Base-by-base conservation (phyloP, 495 filamentous ascomycete genomes). In the Penicillium cosmopolitanum region DNA sequence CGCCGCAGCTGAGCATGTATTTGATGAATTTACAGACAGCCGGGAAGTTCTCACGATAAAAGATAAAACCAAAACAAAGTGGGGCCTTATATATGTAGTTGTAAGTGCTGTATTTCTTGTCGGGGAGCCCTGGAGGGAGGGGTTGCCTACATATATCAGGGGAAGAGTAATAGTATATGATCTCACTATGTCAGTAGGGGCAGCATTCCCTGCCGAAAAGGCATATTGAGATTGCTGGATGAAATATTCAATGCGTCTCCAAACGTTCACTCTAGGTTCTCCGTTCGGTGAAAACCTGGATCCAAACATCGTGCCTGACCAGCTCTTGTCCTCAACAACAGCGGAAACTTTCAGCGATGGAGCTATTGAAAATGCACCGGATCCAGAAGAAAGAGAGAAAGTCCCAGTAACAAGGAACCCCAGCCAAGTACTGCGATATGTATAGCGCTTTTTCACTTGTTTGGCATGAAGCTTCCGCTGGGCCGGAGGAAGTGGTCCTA, bases 331-430 rank as follows among this genome's bases (percentile, higher is more conserved):
- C 0, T 28, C 40, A 19, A 48, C 19, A 50, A 56, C 54, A 50
- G 42, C 42, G 23, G 46, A 21, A 23, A 9, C 50, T 4, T 50
- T 31, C 28, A 31, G 23, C 19, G 47, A 53, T 36, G 54, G 31
- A 21, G 31, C 54, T 21, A 56, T 56, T 23, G 54, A 16, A 34
- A 50, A 47, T 19, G 34, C 11, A 15, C 54, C 44, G 1, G 40
- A 23, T 19, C 23, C 54, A 12, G 42, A 2, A 34, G 54, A 50
- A 18, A 56, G 54, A 56, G 12, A 56, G 46, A 56, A 56, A 11
- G 42, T 33, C 15, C 19, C 54, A 50, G 43, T 50, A 16, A 48
- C 23, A 34, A 23, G 4, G 19, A n/a, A 21, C 21, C 31, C 5
- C 5, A 56, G 54, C 54, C 40, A 56, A 12, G n/a, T 31, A 40